Conservation (phyloP, 139 green algal species). For the Tetradesmus lagerheimii region DNA sequence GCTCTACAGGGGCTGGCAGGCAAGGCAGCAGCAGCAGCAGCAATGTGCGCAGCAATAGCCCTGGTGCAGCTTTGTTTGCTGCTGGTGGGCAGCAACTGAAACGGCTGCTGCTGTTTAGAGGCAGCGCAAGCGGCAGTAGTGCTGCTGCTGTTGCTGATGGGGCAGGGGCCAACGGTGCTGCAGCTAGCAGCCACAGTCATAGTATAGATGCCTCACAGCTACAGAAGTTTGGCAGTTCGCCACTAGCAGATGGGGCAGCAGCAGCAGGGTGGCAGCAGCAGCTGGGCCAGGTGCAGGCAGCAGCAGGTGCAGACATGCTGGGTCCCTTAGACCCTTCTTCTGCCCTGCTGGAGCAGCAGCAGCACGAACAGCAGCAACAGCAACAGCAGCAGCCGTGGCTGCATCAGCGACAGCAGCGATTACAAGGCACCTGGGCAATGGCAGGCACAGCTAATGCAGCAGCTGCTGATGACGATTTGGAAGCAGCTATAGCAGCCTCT, state of each 20-base stretch:
- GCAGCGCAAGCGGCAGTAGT: background rate
- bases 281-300: background rate
- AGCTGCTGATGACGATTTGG: constrained; percentile 39
- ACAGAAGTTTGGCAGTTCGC: background rate
- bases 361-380: no score
- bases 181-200: background rate
- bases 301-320: background rate
- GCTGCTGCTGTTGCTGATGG: background rate
- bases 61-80: background rate
- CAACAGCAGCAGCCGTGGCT: background rate
- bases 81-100: constrained; percentile 20
- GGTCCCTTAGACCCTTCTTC: background rate
- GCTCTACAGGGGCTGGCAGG: background rate
- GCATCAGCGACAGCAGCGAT: background rate
- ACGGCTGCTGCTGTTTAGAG: constrained; percentile 8
- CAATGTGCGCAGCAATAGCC: background rate
- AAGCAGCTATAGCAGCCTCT: constrained; percentile 43
- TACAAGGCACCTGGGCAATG: background rate
- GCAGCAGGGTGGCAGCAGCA: background rate
- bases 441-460: background rate
- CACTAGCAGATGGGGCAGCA: background rate
- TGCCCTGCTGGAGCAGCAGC: background rate
- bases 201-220: background rate
- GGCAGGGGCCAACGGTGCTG: background rate
- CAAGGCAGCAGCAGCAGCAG: constrained; percentile 1